phyloP scores from a whole-genome alignment of 192 early-diverging fungal species.

The Backusella parvicylindrica region DNA sequence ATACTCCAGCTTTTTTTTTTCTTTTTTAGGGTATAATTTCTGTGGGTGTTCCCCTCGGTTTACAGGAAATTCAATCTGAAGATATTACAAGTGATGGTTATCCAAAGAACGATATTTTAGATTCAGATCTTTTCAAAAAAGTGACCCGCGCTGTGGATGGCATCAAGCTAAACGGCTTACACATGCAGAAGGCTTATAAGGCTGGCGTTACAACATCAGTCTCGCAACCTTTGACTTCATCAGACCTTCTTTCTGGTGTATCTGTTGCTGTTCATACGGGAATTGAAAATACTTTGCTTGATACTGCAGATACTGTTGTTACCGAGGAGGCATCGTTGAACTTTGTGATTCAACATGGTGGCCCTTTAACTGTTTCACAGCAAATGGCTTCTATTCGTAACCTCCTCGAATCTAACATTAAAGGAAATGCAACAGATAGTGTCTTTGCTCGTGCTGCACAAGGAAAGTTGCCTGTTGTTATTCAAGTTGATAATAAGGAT shows the following conservation, averaged over 20 bases:
- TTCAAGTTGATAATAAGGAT: conserved; percentile 52
- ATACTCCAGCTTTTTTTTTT: not conserved
- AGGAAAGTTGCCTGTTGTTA: conserved; percentile 49
- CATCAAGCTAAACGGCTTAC: conserved; percentile 56
- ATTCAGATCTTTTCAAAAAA: conserved; percentile 20
- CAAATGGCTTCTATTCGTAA: conserved; percentile 49
- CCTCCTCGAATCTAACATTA: conserved; percentile 30
- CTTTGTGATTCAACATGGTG: conserved; percentile 42
- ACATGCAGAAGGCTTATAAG: conserved; percentile 52
- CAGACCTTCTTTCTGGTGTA: conserved; percentile 51
- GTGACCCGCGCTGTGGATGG: conserved; percentile 57
- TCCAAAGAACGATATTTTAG: conserved; percentile 22
- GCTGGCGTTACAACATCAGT: conserved; percentile 58
- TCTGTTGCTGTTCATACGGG: conserved; percentile 65
- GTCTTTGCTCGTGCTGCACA: conserved; percentile 40
- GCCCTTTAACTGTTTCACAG: conserved; percentile 44
- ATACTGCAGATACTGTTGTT: conserved; percentile 41
- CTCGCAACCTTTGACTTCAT: conserved; percentile 44
- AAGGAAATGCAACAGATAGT: conserved; percentile 20
- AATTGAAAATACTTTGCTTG: conserved; percentile 40
- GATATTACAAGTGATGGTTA: conserved; percentile 54
- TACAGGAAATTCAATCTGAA: conserved; percentile 66
- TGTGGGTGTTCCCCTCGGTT: conserved; percentile 50
- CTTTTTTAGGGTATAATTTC: conserved; percentile 49
- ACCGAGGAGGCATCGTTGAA: conserved; percentile 58